phyloP scores from a whole-genome alignment of 352 stramenopile species.

The Phytopythium sindhum region DNA sequence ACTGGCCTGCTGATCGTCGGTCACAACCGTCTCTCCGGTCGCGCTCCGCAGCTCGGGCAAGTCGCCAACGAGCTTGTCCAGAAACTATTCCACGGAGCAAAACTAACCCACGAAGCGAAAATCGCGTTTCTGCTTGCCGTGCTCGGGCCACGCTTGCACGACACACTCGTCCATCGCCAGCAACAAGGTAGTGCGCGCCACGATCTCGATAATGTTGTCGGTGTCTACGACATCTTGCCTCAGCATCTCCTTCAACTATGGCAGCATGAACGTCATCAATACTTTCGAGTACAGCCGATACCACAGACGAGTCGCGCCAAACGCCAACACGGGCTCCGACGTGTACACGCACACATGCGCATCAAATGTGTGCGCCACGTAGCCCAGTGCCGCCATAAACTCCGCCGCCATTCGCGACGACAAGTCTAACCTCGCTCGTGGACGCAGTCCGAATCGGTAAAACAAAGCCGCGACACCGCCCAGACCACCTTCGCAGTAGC shows the following conservation, averaged over 20 bases:
- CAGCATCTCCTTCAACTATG: not conserved
- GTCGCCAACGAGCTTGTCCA: not conserved
- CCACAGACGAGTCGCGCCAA: conserved; percentile 1
- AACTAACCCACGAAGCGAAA: too few species aligned
- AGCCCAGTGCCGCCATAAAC: conserved; percentile 1
- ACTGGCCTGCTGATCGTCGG: not conserved
- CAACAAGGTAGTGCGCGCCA: too few species aligned
- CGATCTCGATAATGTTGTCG: too few species aligned
- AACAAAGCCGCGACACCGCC: not conserved
- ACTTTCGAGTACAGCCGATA: not conserved
- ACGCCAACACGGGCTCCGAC: not conserved
- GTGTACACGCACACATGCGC: not conserved
- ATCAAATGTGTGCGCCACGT: not conserved
- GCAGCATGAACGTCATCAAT: not conserved
- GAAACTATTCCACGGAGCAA: conserved; percentile 2
- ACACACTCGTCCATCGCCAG: too few species aligned
- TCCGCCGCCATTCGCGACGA: not conserved
- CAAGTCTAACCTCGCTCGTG: not conserved
- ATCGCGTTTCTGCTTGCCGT: too few species aligned
- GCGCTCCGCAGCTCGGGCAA: not conserved
- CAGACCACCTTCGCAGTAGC: not conserved
- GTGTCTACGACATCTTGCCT: not conserved
- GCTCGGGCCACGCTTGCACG: too few species aligned
- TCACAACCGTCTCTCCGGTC: not conserved
- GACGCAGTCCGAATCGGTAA: conserved; percentile 3